Evolutionary conservation across 352 stramenopile genomes (phyloP), one percentile per base, ranked within the genome.

Genomic region (Globisporangium uncinulatum): DNA sequence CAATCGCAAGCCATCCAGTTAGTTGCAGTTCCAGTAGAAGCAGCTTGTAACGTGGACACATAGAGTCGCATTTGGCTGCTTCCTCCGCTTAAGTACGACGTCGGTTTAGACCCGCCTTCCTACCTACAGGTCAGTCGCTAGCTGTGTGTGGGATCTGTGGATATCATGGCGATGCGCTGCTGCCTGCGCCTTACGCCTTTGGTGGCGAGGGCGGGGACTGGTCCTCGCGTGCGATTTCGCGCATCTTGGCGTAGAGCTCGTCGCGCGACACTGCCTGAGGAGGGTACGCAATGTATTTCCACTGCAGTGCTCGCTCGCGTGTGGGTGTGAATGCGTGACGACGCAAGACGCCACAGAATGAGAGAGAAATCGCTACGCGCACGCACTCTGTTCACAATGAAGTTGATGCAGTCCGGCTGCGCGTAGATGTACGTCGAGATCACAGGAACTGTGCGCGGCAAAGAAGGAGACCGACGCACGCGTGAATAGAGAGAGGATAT

Each of bases 251-350:
- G 66, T 85, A 72, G 48, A 91, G 70, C 53, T 94, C 80, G 19
- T 94, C 85, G 31, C 85, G 79, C 29, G 85, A 80, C 37, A 89
- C 71, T 17, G 76, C 56, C 56, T 94, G 82, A 10, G 81, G 77
- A 13, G 85, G 85, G 69, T 93, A 94, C 69, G 86, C 65, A 47
- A 94, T 91, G 73, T 94, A 94, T 64, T 85, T 83, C 79, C 80
- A 90, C 83, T 92, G 19, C 21, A 61, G 0, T 29, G 24, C 4
- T 29, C 6, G 32, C 17, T 17, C 41, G 48, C 48, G 15, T 5
- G 5, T 21, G 14, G 21, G 47, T 14, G 13, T n/a, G 11, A 52
- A 17, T 11, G 15, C 1, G 37, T 42, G 37, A 44, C 3, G 11
- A 44, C 13, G 15, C 39, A 44, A 46, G 41, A 37, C 32, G 32